Conservation (phyloP, 2,329 filamentous ascomycete genomes). For the Herpotrichia juniperi region DNA sequence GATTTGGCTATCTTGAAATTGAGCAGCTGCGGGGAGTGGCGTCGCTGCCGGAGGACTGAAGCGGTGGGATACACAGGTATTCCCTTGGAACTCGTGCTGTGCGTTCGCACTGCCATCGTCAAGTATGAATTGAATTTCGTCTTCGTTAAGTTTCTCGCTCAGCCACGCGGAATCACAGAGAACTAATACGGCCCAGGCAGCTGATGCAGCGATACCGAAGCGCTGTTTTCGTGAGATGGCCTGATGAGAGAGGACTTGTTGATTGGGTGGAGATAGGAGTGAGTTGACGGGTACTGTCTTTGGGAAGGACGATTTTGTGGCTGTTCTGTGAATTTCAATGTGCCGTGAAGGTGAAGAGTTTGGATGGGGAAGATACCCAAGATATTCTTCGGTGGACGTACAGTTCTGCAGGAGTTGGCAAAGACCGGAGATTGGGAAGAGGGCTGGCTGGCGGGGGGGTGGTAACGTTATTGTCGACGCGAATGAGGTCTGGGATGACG, state of each 20-base stretch:
- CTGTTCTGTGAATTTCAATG: too few relatives aligned
- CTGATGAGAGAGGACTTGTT: not conserved
- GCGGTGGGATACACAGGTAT: slow-evolving; percentile 10
- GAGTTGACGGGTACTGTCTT: too few relatives aligned
- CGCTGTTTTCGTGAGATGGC: slow-evolving; percentile 12
- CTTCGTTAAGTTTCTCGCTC: not conserved
- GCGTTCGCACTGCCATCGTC: not conserved
- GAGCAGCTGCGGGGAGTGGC: not conserved
- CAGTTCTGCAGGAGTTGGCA: too few relatives aligned
- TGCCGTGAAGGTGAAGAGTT: too few relatives aligned
- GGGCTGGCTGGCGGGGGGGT: too few relatives aligned
- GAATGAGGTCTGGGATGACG: too few relatives aligned
- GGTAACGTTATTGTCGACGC: too few relatives aligned
- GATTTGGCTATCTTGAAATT: slow-evolving; percentile 10
- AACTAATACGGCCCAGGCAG: slow-evolving; percentile 13
- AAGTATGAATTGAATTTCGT: slow-evolving; percentile 6
- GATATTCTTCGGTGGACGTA: too few relatives aligned
- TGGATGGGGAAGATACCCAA: too few relatives aligned
- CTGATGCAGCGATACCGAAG: slow-evolving; percentile 13
- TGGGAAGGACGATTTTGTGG: too few relatives aligned
- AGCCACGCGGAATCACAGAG: slow-evolving; percentile 14
- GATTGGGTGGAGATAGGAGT: not conserved
- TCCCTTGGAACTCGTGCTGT: not conserved
- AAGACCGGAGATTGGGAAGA: too few relatives aligned
- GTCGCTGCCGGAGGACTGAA: not conserved